phyloP scores from a whole-genome alignment of 768 basidiomycete genomes.

The Lenzites betulinus region DNA sequence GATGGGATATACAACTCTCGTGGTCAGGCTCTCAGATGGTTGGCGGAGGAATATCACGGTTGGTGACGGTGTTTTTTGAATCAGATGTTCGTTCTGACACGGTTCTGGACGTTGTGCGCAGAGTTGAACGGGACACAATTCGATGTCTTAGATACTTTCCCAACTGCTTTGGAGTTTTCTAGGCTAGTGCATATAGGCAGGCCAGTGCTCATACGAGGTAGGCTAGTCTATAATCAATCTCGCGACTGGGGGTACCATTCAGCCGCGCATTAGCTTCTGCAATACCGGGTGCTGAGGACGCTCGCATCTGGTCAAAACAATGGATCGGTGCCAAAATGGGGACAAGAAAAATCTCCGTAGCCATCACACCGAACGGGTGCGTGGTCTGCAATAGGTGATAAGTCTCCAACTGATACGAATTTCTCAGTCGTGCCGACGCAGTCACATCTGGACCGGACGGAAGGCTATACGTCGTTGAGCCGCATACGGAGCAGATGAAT shows the following conservation, averaged over 20 bases:
- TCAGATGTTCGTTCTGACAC: not conserved
- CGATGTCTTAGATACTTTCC: slow-evolving; percentile 53
- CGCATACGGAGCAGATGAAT: slow-evolving; percentile 66
- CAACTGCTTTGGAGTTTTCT: slow-evolving; percentile 69
- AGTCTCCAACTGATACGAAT: not conserved
- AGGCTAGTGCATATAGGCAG: slow-evolving; percentile 66
- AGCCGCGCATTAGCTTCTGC: not conserved
- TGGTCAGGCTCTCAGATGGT: slow-evolving; percentile 1
- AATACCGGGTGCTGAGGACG: not conserved
- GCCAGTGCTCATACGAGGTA: slow-evolving; percentile 76
- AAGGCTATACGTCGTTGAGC: slow-evolving; percentile 74
- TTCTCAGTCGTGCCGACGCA: slow-evolving; percentile 72
- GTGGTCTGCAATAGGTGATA: slow-evolving; percentile 17
- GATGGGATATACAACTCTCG: not conserved
- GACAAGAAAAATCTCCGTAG: slow-evolving; percentile 60
- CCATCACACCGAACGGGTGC: slow-evolving; percentile 85
- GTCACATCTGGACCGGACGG: slow-evolving; percentile 56
- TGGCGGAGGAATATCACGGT: slow-evolving; percentile 18
- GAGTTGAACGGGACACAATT: slow-evolving; percentile 61
- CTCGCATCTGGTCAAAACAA: slow-evolving; percentile 57
- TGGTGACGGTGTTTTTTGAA: not conserved
- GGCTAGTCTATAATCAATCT: not conserved
- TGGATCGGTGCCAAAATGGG: slow-evolving; percentile 63
- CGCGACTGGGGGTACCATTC: not conserved
- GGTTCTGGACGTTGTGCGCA: slow-evolving; percentile 26